Evolutionary conservation across 73 alveolate species (phyloP).

Genomic region (Paramecium primaurelia): DNA sequence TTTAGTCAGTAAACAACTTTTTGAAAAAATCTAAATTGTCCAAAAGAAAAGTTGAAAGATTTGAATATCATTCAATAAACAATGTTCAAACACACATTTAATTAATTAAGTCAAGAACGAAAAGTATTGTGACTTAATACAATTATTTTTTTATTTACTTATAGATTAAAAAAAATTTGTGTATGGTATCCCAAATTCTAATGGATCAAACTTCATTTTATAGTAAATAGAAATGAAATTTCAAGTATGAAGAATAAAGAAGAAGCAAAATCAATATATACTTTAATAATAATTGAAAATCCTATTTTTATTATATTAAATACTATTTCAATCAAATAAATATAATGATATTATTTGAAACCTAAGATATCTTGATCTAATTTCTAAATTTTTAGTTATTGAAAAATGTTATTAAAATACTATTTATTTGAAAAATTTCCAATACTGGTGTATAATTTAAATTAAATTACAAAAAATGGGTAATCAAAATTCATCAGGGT

Average conservation of each 20-base stretch:
- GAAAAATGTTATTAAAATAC: not conserved
- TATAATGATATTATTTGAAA: not conserved
- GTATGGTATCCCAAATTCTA: not conserved
- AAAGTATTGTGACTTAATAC: not conserved
- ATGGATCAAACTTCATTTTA: not conserved
- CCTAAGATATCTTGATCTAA: not conserved
- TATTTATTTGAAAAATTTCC: not conserved
- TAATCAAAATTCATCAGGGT: not conserved
- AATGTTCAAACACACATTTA: not conserved
- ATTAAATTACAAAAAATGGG: constrained; percentile 19
- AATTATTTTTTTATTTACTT: not conserved
- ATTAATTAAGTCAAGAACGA: not conserved
- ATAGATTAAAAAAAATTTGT: not conserved
- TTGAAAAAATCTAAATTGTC: not conserved
- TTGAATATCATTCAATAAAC: not conserved
- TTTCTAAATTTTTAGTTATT: not conserved
- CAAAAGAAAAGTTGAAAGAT: not conserved
- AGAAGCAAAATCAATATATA: not conserved
- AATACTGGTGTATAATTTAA: constrained; percentile 50
- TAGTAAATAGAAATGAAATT: not conserved
- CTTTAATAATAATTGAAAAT: not conserved
- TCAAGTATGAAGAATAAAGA: not conserved
- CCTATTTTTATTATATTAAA: not conserved
- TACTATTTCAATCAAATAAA: not conserved
- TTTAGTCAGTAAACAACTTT: not conserved